These are phyloP conservation scores for Aphanocladium album DNA, from an alignment of 2,329 filamentous ascomycete genomes.

Conservation along the genomic window DNA sequence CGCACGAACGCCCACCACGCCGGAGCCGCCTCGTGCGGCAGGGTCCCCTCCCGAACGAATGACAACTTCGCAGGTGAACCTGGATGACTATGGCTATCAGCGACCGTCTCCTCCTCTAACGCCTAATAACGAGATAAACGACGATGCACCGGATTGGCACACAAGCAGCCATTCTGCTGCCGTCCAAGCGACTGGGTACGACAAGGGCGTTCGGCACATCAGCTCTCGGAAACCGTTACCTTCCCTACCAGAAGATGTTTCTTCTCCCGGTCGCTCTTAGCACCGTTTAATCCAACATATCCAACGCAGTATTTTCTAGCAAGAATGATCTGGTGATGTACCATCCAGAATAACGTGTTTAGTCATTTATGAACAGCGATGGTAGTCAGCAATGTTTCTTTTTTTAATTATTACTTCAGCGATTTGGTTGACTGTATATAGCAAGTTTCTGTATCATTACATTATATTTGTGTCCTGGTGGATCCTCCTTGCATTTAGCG, in stretches of 20 bases:
- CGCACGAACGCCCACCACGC: not conserved
- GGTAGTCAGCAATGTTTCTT: not conserved
- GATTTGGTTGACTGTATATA: conserved; percentile 7
- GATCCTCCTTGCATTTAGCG: conserved; percentile 6
- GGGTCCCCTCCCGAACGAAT: not conserved
- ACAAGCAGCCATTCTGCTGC: conserved; percentile 15
- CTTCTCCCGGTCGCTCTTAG: conserved; percentile 7
- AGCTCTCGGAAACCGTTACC: conserved; percentile 39
- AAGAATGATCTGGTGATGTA: not conserved
- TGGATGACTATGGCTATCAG: conserved; percentile 11
- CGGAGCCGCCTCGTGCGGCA: not conserved
- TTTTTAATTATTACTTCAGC: not conserved
- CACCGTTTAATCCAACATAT: not conserved
- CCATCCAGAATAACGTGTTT: not conserved
- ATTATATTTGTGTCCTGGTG: not conserved
- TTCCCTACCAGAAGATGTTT: conserved; percentile 35
- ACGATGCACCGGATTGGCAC: conserved; percentile 1
- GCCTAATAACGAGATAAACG: not conserved
- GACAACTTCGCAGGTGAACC: not conserved
- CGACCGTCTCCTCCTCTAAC: conserved; percentile 13
- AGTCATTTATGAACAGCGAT: not conserved
- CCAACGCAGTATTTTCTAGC: not conserved
- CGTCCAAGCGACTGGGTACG: conserved; percentile 11
- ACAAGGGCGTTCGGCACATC: conserved; percentile 16
- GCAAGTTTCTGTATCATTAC: conserved; percentile 6